phyloP scores from a whole-genome alignment of 352 stramenopile genomes.

The Globisporangium heterothallicum region DNA sequence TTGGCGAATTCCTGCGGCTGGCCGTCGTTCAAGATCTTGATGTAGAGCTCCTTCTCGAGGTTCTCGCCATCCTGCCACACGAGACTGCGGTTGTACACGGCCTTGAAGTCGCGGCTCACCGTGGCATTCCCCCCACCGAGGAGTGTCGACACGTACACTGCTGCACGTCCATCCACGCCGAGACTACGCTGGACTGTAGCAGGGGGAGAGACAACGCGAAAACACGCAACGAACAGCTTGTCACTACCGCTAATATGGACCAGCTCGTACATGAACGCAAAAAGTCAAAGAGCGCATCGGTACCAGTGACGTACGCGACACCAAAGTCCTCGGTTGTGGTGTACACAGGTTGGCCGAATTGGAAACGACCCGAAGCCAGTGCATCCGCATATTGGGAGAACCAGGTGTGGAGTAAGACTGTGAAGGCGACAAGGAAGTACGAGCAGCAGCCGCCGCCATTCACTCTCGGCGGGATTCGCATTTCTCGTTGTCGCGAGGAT shows the following conservation, averaged over 20 bases:
- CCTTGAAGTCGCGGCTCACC: constrained; percentile 44
- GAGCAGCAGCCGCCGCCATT: too few species aligned
- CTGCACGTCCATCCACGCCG: constrained; percentile 46
- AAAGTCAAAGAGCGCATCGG: not conserved
- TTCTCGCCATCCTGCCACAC: constrained; percentile 73
- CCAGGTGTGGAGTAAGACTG: not conserved
- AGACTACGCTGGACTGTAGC: constrained; percentile 53
- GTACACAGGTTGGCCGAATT: constrained; percentile 54
- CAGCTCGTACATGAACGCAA: not conserved
- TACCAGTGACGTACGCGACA: constrained; percentile 50
- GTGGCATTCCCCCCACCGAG: constrained; percentile 38
- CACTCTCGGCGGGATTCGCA: too few species aligned
- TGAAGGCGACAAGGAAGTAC: constrained; percentile 4
- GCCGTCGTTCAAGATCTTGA: constrained; percentile 57
- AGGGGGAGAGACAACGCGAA: not conserved
- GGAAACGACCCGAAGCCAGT: constrained; percentile 35
- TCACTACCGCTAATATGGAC: not conserved
- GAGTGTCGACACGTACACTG: constrained; percentile 58
- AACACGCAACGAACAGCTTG: not conserved
- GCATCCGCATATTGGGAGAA: constrained; percentile 4
- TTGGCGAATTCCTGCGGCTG: constrained; percentile 42
- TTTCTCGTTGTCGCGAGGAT: not conserved
- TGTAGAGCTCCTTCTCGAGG: constrained; percentile 58
- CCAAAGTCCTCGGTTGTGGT: constrained; percentile 58
- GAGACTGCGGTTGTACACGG: constrained; percentile 64